phyloP scores from a whole-genome alignment of 352 stramenopile species.

The Halophytophthora batemanensis region DNA sequence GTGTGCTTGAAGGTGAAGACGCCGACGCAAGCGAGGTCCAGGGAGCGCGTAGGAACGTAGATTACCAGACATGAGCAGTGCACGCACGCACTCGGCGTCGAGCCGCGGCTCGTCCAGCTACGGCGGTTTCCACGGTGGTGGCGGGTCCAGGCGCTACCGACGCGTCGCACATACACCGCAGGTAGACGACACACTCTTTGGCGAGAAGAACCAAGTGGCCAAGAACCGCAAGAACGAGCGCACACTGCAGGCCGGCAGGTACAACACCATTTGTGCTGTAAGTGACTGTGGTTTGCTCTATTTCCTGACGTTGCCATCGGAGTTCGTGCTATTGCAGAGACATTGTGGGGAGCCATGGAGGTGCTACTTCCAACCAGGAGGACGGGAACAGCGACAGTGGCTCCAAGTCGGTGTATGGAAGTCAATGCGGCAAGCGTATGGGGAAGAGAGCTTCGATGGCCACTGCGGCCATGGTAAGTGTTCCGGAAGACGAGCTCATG shows the following conservation, averaged over 20 bases:
- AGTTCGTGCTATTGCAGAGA: slow-evolving; percentile 20
- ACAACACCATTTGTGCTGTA: background rate
- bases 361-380: slow-evolving; percentile 25
- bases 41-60: too few species aligned
- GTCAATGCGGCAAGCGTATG: slow-evolving; percentile 7
- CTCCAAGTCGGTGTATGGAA: slow-evolving; percentile 5
- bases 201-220: slow-evolving; percentile 39
- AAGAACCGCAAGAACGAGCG: slow-evolving; percentile 52
- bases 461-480: slow-evolving; percentile 15
- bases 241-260: slow-evolving; percentile 61
- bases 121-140: slow-evolving; percentile 4
- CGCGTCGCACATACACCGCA: slow-evolving; percentile 54
- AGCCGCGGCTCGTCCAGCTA: slow-evolving; percentile 28
- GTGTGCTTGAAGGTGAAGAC: too few species aligned
- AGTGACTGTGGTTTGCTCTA: too few species aligned
- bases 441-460: slow-evolving; percentile 7
- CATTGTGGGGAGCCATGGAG: slow-evolving; percentile 31
- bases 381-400: slow-evolving; percentile 9
- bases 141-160: slow-evolving; percentile 47
- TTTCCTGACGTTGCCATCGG: background rate
- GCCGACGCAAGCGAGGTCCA: too few species aligned
- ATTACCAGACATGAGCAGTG: slow-evolving; percentile 17
- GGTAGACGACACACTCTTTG: slow-evolving; percentile 78
- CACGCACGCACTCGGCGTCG: slow-evolving; percentile 25
- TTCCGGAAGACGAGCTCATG: slow-evolving; percentile 42